Evolutionary conservation across 2,329 filamentous ascomycete species (phyloP).

Genomic region (Sarocladiaceae sp.): DNA sequence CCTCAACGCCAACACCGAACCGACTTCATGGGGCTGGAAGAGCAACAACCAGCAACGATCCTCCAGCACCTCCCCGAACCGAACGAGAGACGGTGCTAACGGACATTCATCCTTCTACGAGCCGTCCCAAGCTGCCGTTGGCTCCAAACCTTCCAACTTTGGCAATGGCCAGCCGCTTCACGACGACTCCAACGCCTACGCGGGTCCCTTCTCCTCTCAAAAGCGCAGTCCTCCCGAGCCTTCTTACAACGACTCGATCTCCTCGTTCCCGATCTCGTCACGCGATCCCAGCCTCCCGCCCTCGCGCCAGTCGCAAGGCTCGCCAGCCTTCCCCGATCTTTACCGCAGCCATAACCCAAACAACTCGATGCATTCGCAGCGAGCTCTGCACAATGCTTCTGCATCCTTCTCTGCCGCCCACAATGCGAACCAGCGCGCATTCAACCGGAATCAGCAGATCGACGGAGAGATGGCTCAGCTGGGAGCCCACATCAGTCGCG

Average conservation of each 20-base stretch:
- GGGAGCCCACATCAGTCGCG: constrained; percentile 5
- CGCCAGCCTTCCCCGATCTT: constrained; percentile 27
- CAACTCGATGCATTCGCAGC: constrained; percentile 41
- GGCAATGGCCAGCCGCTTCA: constrained; percentile 6
- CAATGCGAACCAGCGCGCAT: constrained; percentile 33
- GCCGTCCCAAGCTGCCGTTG: constrained; percentile 36
- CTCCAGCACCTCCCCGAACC: constrained; percentile 52
- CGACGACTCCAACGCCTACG: constrained; percentile 20
- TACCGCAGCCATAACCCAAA: constrained; percentile 37
- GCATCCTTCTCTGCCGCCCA: constrained; percentile 36
- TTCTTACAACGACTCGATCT: constrained; percentile 33
- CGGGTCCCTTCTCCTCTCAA: constrained; percentile 18
- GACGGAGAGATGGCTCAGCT: constrained; percentile 27
- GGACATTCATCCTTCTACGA: constrained; percentile 35
- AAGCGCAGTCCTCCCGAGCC: constrained; percentile 29
- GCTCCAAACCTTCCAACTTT: constrained; percentile 9
- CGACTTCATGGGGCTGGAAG: constrained; percentile 51
- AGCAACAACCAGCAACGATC: constrained; percentile 33
- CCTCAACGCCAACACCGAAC: constrained; percentile 62
- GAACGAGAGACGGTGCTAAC: constrained; percentile 35
- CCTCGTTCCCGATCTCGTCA: constrained; percentile 28
- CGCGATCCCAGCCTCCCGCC: constrained; percentile 50
- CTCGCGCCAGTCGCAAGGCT: constrained; percentile 46
- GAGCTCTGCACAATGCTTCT: constrained; percentile 36
- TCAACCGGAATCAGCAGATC: constrained; percentile 30